A percentile compares a stretch with the other conserved stretches of the same genome.
Evolutionary conservation across 768 basidiomycete species (phyloP).

Genomic region (Sarcomyxa edulis): DNA sequence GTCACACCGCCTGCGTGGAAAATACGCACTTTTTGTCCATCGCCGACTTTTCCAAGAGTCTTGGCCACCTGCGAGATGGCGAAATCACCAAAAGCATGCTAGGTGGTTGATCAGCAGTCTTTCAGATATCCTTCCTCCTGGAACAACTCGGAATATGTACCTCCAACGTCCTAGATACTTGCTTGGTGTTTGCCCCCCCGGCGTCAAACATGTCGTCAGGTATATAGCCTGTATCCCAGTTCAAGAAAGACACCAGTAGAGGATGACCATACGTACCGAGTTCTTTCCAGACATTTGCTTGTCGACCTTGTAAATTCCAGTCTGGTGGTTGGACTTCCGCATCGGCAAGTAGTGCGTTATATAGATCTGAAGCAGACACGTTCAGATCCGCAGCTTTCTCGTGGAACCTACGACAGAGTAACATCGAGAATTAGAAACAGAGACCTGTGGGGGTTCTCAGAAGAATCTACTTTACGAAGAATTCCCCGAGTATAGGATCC

Average conservation of each 20-base stretch:
- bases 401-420: conserved; percentile 33
- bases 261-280: conserved; percentile 32
- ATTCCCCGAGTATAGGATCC: conserved; percentile 60
- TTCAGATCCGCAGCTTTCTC: conserved; percentile 40
- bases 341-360: conserved; percentile 53
- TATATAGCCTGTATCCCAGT: conserved; percentile 27
- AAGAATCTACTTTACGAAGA: conserved; percentile 51
- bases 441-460: too few species aligned
- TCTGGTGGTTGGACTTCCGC: conserved; percentile 53
- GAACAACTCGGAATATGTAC: conserved; percentile 19
- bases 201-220: conserved; percentile 34
- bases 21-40: conserved; percentile 41
- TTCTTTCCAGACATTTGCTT: conserved; percentile 51
- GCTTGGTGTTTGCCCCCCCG: conserved; percentile 54
- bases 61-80: conserved; percentile 61
- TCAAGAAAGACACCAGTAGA: neutral
- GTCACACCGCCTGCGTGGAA: neutral
- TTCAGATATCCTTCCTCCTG: conserved; percentile 3
- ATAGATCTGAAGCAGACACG: conserved; percentile 45
- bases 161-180: conserved; percentile 59
- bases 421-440: neutral
- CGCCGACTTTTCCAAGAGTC: conserved; percentile 40
- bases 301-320: conserved; percentile 61
- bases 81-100: conserved; percentile 66
- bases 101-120: neutral